Percentiles rank a stretch among this genome's conserved stretches.
Conservation (phyloP, 2,329 filamentous ascomycete genomes). For the Pyrenochaeta sp. region DNA sequence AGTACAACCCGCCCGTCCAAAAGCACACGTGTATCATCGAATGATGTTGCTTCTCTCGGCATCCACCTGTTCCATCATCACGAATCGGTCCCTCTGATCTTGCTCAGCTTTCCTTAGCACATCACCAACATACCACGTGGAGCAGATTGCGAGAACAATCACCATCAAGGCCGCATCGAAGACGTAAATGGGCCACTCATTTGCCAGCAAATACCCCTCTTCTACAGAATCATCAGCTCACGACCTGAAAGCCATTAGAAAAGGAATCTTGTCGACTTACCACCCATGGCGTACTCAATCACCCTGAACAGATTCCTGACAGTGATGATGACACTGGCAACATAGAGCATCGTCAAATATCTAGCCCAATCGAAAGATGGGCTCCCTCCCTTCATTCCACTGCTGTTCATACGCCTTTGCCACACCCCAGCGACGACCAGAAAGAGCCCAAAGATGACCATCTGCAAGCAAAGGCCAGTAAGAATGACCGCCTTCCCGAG, state of each 20-base stretch:
- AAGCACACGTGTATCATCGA: too few species aligned
- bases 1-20: too few species aligned
- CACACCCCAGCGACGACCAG: slow-evolving; percentile 33
- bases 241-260: neutral
- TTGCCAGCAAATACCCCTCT: slow-evolving; percentile 56
- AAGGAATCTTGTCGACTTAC: slow-evolving; percentile 1
- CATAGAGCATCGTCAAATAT: slow-evolving; percentile 42
- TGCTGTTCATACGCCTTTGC: slow-evolving; percentile 31
- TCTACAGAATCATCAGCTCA: neutral
- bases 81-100: neutral
- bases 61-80: too few species aligned
- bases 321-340: slow-evolving; percentile 51
- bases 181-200: slow-evolving; percentile 61
- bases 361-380: neutral
- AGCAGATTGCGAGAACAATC: neutral
- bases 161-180: slow-evolving; percentile 59
- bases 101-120: neutral
- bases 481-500: slow-evolving; percentile 60
- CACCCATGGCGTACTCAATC: slow-evolving; percentile 51
- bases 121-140: neutral
- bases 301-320: slow-evolving; percentile 56
- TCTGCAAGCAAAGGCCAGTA: slow-evolving; percentile 62
- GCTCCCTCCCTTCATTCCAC: neutral
- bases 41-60: too few species aligned
- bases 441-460: slow-evolving; percentile 65